Conservation (phyloP, 1,139 yeast genomes). For the Kluyveromyces sp. region DNA sequence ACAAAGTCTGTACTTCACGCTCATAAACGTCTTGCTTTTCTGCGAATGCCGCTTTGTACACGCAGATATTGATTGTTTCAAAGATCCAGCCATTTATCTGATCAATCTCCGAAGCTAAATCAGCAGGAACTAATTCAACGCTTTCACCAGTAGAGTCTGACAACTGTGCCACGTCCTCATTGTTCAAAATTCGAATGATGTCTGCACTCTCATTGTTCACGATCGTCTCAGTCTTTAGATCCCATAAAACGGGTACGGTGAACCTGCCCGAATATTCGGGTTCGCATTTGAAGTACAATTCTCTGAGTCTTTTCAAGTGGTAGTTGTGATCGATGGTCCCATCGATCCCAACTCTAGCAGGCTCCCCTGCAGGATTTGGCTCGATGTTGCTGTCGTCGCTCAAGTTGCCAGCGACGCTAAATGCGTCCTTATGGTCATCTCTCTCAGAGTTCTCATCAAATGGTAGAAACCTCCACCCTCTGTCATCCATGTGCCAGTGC, state of each 20-base stretch:
- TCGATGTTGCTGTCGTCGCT: conserved; percentile 12
- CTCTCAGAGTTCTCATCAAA: conserved; percentile 26
- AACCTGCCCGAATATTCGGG: conserved; percentile 72
- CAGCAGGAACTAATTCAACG: conserved; percentile 56
- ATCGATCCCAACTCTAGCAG: conserved; percentile 22
- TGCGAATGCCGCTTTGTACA: conserved; percentile 89
- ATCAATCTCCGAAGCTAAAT: conserved; percentile 53
- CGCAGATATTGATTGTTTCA: conserved; percentile 84
- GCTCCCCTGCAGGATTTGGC: conserved; percentile 20
- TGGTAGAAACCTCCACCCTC: conserved; percentile 79
- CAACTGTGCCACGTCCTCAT: conserved; percentile 51
- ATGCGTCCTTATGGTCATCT: conserved; percentile 10
- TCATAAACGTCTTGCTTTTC: conserved; percentile 79
- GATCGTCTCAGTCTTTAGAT: conserved; percentile 68
- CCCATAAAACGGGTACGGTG: conserved; percentile 94
- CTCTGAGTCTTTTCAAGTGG: conserved; percentile 54
- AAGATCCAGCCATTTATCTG: conserved; percentile 80
- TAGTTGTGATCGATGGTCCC: conserved; percentile 58
- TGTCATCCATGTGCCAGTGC: conserved; percentile 77
- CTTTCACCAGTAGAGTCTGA: conserved; percentile 44
- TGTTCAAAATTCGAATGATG: conserved; percentile 73
- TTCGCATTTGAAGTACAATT: conserved; percentile 67
- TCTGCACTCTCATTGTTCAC: conserved; percentile 90
- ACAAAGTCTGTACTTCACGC: conserved; percentile 56
- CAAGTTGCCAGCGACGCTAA: conserved; percentile 24